Percentiles rank a stretch among this genome's conserved stretches.
These are phyloP conservation scores for Prunus yedoensis DNA, from an alignment of 331 rosid species.

Conservation along the genomic window DNA sequence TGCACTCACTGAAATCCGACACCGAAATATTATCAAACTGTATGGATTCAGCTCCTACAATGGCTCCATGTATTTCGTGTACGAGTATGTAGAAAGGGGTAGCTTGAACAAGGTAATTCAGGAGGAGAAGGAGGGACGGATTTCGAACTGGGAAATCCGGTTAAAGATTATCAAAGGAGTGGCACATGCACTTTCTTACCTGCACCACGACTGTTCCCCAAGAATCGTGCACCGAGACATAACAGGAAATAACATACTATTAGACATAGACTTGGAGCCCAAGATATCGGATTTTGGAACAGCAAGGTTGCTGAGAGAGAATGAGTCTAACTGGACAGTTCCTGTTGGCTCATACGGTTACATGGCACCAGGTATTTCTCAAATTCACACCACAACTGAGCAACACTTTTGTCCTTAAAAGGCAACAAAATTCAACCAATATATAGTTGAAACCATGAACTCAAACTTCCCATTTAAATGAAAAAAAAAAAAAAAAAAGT, in stretches of 20 bases:
- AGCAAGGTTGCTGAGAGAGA: constrained; percentile 48
- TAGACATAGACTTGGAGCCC: constrained; percentile 44
- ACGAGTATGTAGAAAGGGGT: constrained; percentile 46
- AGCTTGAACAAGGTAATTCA: constrained; percentile 40
- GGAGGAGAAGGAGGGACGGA: constrained; percentile 45
- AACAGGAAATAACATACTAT: constrained; percentile 46
- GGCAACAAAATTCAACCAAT: background rate
- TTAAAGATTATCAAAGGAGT: constrained; percentile 49
- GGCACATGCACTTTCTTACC: constrained; percentile 62
- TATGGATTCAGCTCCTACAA: constrained; percentile 47
- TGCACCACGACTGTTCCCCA: constrained; percentile 54
- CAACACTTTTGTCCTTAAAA: background rate
- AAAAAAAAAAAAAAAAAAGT: too few relatives aligned
- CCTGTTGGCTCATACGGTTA: constrained; percentile 61
- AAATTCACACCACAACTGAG: background rate
- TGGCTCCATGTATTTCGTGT: constrained; percentile 41
- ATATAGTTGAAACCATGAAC: too few relatives aligned
- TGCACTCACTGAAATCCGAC: constrained; percentile 47
- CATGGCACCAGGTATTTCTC: constrained; percentile 64
- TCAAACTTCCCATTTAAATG: too few relatives aligned
- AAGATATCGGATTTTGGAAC: constrained; percentile 61
- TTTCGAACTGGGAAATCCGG: constrained; percentile 37
- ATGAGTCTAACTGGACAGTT: constrained; percentile 49
- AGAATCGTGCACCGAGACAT: constrained; percentile 61
- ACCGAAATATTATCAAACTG: constrained; percentile 55